These are phyloP conservation scores for Pezicula carpinea DNA, from an alignment of 2,329 filamentous ascomycete species.

Conservation along the genomic window DNA sequence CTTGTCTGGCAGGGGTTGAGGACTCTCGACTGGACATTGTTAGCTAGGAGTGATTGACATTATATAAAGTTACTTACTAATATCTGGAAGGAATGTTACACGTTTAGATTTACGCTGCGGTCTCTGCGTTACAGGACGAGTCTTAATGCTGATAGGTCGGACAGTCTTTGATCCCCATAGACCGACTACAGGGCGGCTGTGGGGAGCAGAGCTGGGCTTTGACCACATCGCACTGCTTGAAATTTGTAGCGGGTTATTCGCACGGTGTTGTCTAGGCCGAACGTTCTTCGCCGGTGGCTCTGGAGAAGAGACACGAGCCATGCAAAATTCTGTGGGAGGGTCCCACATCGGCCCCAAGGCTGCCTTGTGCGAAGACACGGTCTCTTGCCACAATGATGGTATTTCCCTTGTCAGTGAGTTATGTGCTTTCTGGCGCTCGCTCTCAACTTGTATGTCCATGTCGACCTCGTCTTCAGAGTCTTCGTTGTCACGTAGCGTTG, in stretches of 20 bases:
- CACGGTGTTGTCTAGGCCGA: constrained; percentile 20
- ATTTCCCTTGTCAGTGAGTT: not conserved
- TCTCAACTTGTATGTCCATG: constrained; percentile 15
- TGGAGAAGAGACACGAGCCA: constrained; percentile 3
- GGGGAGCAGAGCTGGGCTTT: constrained; percentile 14
- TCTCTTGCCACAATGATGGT: constrained; percentile 20
- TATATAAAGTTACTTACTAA: constrained; percentile 29
- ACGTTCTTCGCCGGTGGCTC: constrained; percentile 24
- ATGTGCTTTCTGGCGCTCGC: constrained; percentile 6
- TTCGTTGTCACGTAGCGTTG: constrained; percentile 51
- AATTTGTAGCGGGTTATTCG: constrained; percentile 13
- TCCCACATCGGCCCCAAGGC: constrained; percentile 22
- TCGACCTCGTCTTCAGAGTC: constrained; percentile 32
- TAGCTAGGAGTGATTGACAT: constrained; percentile 2
- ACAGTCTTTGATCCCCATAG: constrained; percentile 26
- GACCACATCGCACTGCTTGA: constrained; percentile 24
- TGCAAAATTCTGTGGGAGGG: constrained; percentile 9
- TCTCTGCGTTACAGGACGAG: constrained; percentile 44
- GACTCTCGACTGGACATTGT: constrained; percentile 45
- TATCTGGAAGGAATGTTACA: constrained; percentile 57
- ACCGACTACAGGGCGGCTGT: constrained; percentile 13
- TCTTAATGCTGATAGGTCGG: constrained; percentile 23
- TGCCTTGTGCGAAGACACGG: constrained; percentile 8
- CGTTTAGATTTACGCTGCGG: constrained; percentile 52
- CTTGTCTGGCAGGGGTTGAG: constrained; percentile 53